Conservation (phyloP, 257 asterid genomes). For the Capsicum rhomboideum region DNA sequence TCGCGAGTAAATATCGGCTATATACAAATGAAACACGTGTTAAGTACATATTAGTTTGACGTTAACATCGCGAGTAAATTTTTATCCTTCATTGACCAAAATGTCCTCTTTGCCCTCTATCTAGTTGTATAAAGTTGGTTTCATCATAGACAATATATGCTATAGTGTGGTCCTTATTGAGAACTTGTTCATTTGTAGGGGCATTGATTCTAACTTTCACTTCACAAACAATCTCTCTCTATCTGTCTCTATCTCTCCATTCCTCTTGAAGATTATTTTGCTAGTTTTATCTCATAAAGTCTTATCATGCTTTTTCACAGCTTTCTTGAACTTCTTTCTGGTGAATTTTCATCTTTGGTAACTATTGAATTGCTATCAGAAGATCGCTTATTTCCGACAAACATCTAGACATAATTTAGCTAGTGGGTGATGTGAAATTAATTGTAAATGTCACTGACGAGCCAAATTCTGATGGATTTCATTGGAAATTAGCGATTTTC, state of each 20-base stretch:
- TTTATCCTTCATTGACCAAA: no score
- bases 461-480: not conserved
- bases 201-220: not conserved
- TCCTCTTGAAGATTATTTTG: not conserved
- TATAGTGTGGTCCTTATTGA: no score
- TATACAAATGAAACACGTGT: no score
- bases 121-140: no score
- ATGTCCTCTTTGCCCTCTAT: no score
- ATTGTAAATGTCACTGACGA: not conserved
- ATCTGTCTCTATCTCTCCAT: no score
- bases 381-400: not conserved
- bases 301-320: no score
- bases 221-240: not conserved
- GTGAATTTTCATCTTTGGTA: not conserved
- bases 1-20: no score
- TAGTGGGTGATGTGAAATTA: not conserved
- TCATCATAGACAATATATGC: no score
- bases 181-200: not conserved
- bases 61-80: not conserved
- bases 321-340: no score
- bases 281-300: constrained; percentile 18
- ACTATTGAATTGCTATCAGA: not conserved
- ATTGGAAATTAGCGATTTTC: not conserved
- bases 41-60: no score
- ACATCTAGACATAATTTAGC: not conserved